Conservation (phyloP, 2,329 filamentous ascomycete genomes). For the Pseudohalonectria lignicola region DNA sequence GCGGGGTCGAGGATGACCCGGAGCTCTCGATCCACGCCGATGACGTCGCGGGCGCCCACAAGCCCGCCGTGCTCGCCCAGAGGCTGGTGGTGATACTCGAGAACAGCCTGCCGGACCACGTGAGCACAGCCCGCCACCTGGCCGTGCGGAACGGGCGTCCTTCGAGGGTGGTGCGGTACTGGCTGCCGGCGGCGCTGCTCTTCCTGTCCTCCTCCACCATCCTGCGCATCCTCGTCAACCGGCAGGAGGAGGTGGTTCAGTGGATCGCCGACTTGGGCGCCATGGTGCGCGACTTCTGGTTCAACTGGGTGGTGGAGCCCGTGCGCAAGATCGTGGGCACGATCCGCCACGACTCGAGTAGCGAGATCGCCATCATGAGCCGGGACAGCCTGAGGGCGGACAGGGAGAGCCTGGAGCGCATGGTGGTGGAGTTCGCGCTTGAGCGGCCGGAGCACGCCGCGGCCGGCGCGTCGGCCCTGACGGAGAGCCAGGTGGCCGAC, state of each 20-base stretch:
- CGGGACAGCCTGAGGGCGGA: conserved; percentile 84
- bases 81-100: conserved; percentile 61
- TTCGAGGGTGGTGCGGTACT: conserved; percentile 68
- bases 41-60: conserved; percentile 30
- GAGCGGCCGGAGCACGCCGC: conserved; percentile 61
- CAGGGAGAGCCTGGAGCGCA: conserved; percentile 82
- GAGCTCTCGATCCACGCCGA: conserved; percentile 43
- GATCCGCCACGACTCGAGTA: conserved; percentile 84
- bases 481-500: conserved; percentile 58
- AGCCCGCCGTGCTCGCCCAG: conserved; percentile 50
- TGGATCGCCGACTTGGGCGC: conserved; percentile 73
- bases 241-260: conserved; percentile 62
- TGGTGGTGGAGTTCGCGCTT: conserved; percentile 92
- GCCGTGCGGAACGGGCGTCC: conserved; percentile 64
- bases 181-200: conserved; percentile 64
- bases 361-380: conserved; percentile 95
- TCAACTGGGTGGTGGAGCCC: conserved; percentile 91
- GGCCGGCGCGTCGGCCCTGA: conserved; percentile 35
- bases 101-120: conserved; percentile 57
- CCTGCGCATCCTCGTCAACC: conserved; percentile 65
- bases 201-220: conserved; percentile 79
- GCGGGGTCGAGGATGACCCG: conserved; percentile 49
- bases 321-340: conserved; percentile 74
- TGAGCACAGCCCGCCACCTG: conserved; percentile 39
- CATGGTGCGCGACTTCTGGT: conserved; percentile 82